A percentile compares a stretch with the other conserved stretches of the same genome.
Conservation (phyloP, 2,329 filamentous ascomycete species). For the Aspergillus uvarum region DNA sequence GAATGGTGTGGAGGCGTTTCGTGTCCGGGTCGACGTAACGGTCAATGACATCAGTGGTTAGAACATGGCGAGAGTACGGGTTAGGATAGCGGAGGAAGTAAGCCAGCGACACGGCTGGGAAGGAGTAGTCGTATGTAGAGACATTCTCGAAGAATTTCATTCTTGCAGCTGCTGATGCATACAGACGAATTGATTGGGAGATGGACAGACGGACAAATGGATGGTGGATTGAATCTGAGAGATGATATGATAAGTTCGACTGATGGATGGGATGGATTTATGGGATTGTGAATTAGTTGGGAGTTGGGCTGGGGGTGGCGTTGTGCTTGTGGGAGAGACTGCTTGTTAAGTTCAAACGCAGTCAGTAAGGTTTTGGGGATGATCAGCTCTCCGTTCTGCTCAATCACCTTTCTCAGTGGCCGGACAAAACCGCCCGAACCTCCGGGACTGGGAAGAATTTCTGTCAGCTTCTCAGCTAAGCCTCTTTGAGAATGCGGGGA, state of each 20-base stretch:
- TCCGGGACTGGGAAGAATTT: slow-evolving; percentile 17
- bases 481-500: slow-evolving; percentile 24
- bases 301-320: slow-evolving; percentile 9
- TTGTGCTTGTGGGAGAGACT: slow-evolving; percentile 2
- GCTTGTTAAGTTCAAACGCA: slow-evolving; percentile 6
- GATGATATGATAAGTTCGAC: too few species aligned
- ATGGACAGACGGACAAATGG: too few species aligned
- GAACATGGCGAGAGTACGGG: slow-evolving; percentile 64
- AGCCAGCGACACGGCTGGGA: slow-evolving; percentile 64
- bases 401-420: slow-evolving; percentile 18
- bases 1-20: slow-evolving; percentile 60
- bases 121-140: slow-evolving; percentile 64
- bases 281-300: slow-evolving; percentile 2
- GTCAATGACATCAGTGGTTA: slow-evolving; percentile 65
- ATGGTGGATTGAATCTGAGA: too few species aligned
- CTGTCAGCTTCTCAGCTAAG: slow-evolving; percentile 24
- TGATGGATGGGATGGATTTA: neutral
- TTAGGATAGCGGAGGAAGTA: slow-evolving; percentile 70
- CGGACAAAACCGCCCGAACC: slow-evolving; percentile 16
- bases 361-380: neutral
- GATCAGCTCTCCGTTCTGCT: slow-evolving; percentile 16
- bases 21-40: slow-evolving; percentile 61
- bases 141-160: slow-evolving; percentile 56
- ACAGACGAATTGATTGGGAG: neutral
- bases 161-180: slow-evolving; percentile 29